Conservation (phyloP, 305 asterid genomes). For the Nicotiana rustica region DNA sequence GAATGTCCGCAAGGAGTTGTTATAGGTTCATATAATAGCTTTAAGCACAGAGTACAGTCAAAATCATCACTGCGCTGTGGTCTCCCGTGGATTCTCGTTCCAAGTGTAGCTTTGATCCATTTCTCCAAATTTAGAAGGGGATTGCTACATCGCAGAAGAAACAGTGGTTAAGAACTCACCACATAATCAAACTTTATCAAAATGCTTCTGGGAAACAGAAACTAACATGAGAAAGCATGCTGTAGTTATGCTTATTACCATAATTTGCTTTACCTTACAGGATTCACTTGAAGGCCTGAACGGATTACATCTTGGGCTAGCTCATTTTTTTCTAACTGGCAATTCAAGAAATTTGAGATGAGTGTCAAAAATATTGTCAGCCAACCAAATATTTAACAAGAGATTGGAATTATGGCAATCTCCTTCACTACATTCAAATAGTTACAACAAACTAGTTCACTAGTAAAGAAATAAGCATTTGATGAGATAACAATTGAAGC, state of each 20-base stretch:
- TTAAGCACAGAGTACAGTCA: slow-evolving; percentile 95
- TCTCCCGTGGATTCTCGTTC: slow-evolving; percentile 62
- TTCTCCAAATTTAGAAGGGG: slow-evolving; percentile 72
- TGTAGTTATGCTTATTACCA: not conserved
- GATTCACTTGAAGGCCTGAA: slow-evolving; percentile 81
- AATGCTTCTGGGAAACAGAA: slow-evolving; percentile 17
- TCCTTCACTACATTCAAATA: slow-evolving; percentile 16
- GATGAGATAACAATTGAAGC: slow-evolving; percentile 17
- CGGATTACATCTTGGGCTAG: slow-evolving; percentile 72
- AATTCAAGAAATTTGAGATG: slow-evolving; percentile 41
- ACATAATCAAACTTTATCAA: not conserved
- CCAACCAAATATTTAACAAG: slow-evolving; percentile 14
- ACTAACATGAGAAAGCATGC: not conserved
- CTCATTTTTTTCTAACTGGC: slow-evolving; percentile 90
- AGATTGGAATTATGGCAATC: slow-evolving; percentile 11
- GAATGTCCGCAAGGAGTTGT: slow-evolving; percentile 99
- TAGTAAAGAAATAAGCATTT: not conserved
- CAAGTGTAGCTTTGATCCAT: slow-evolving; percentile 47
- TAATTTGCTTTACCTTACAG: slow-evolving; percentile 61
- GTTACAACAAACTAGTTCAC: no score
- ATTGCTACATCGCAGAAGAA: slow-evolving; percentile 54
- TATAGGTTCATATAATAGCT: slow-evolving; percentile 85
- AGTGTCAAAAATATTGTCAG: slow-evolving; percentile 29
- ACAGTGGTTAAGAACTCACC: slow-evolving; percentile 22
- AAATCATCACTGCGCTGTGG: slow-evolving; percentile 88